Conservation (phyloP, 2,329 filamentous ascomycete genomes). For the Cordyceps sp. region DNA sequence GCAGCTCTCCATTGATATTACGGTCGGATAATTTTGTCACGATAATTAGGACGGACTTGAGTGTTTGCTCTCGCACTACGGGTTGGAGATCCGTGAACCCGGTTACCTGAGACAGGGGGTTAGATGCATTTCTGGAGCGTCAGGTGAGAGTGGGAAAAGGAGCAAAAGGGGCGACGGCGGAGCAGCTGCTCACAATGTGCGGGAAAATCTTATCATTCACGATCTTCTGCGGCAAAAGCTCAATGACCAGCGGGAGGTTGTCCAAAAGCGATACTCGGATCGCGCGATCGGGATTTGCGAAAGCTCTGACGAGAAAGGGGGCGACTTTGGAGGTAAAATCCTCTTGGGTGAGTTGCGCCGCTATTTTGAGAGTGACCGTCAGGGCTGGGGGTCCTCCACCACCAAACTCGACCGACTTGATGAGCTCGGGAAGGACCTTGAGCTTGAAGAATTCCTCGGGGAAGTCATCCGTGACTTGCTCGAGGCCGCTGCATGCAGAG, state of each 20-base stretch:
- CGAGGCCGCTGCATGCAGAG: slow-evolving; percentile 45
- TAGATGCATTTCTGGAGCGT: slow-evolving; percentile 9
- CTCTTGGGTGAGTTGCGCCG: slow-evolving; percentile 69
- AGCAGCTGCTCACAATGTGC: slow-evolving; percentile 48
- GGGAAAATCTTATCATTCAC: slow-evolving; percentile 97
- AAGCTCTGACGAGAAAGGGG: slow-evolving; percentile 74
- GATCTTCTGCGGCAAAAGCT: slow-evolving; percentile 69
- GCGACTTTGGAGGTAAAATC: slow-evolving; percentile 77
- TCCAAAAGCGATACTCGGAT: slow-evolving; percentile 84
- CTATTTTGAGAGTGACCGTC: slow-evolving; percentile 75
- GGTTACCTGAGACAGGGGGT: slow-evolving; percentile 60
- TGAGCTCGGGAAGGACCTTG: slow-evolving; percentile 83
- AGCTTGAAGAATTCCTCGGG: slow-evolving; percentile 97
- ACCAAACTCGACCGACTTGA: slow-evolving; percentile 99
- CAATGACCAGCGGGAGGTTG: slow-evolving; percentile 79
- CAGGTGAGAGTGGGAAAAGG: neutral
- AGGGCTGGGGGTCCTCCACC: slow-evolving; percentile 90
- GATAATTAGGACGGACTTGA: slow-evolving; percentile 81
- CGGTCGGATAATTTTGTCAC: slow-evolving; percentile 83
- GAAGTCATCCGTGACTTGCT: slow-evolving; percentile 79
- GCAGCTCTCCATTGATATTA: slow-evolving; percentile 80
- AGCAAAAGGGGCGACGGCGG: too few species aligned
- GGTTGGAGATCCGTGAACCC: slow-evolving; percentile 88
- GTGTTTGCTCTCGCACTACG: slow-evolving; percentile 83
- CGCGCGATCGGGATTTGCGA: slow-evolving; percentile 80